phyloP scores from a whole-genome alignment of 2,329 filamentous ascomycete species.

The Fusarium tanahbumbuense region DNA sequence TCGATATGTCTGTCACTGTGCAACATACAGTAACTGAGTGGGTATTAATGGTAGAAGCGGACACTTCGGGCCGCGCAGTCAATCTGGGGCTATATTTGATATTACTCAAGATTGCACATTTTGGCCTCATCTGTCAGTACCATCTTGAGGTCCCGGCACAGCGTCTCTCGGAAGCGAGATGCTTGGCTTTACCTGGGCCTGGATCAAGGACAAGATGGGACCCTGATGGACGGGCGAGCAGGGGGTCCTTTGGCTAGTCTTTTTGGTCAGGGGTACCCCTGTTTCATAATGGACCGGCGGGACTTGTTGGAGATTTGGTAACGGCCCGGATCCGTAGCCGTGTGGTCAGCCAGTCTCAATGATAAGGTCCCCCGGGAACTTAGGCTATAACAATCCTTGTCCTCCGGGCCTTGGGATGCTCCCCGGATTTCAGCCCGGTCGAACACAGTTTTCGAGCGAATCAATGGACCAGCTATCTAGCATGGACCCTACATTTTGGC shows the following conservation, averaged over 20 bases:
- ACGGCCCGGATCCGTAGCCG: constrained; percentile 53
- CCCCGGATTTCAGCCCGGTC: constrained; percentile 51
- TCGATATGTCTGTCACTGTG: neutral
- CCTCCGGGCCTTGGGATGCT: constrained; percentile 45
- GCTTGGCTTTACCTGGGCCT: constrained; percentile 41
- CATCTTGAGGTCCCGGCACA: constrained; percentile 45
- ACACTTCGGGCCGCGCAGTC: constrained; percentile 29
- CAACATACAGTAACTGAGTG: constrained; percentile 7
- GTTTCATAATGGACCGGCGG: constrained; percentile 34
- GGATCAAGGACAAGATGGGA: constrained; percentile 34
- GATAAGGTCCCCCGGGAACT: constrained; percentile 45
- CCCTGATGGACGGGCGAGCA: constrained; percentile 42
- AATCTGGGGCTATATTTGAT: constrained; percentile 29
- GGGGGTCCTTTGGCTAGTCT: constrained; percentile 6
- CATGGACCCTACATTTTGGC: constrained; percentile 42
- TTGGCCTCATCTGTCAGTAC: constrained; percentile 29
- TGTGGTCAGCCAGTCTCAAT: constrained; percentile 48
- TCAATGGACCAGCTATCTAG: constrained; percentile 24
- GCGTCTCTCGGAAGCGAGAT: constrained; percentile 43
- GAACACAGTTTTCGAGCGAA: constrained; percentile 39
- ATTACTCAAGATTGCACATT: constrained; percentile 31
- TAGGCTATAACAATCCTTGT: constrained; percentile 45
- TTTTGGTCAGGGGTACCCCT: constrained; percentile 26
- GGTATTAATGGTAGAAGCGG: constrained; percentile 17
- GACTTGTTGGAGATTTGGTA: constrained; percentile 46